These are phyloP conservation scores for Aspergillus transmontanensis DNA, from an alignment of 2,329 filamentous ascomycete species.

Conservation along the genomic window DNA sequence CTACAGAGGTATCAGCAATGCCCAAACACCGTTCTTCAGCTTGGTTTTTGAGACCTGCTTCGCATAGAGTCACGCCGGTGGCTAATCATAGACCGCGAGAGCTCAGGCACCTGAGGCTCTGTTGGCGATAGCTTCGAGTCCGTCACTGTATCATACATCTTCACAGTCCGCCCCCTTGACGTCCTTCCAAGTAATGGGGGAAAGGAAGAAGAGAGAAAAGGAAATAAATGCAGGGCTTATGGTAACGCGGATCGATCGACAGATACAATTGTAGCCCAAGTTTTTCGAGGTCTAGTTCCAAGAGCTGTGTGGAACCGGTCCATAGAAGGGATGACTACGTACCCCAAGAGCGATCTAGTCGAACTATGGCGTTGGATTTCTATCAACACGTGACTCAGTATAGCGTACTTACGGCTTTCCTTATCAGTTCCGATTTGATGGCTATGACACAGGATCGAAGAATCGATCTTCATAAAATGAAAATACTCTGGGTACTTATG, in stretches of 20 bases:
- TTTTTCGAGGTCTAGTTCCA: neutral
- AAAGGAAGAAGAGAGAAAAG: neutral
- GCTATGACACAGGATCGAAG: neutral
- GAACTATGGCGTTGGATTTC: neutral
- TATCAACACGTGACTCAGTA: conserved; percentile 22
- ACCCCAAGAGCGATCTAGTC: neutral
- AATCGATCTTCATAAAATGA: neutral
- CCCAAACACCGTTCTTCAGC: neutral
- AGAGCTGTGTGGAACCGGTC: neutral
- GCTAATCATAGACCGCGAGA: conserved; percentile 24
- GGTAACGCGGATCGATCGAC: neutral
- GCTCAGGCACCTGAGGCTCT: conserved; percentile 25
- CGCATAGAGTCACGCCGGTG: conserved; percentile 40
- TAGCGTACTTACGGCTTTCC: neutral
- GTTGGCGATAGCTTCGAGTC: conserved; percentile 27
- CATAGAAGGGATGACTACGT: neutral
- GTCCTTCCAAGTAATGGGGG: neutral
- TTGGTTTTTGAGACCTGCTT: conserved; percentile 37
- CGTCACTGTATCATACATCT: conserved; percentile 29
- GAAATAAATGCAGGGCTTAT: neutral
- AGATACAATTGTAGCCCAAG: neutral
- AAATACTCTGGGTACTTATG: neutral
- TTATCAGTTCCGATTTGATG: neutral
- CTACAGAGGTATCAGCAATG: conserved; percentile 35
- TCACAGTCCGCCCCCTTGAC: neutral